phyloP scores from a whole-genome alignment of 768 basidiomycete genomes.

The Hydnum rufescens region DNA sequence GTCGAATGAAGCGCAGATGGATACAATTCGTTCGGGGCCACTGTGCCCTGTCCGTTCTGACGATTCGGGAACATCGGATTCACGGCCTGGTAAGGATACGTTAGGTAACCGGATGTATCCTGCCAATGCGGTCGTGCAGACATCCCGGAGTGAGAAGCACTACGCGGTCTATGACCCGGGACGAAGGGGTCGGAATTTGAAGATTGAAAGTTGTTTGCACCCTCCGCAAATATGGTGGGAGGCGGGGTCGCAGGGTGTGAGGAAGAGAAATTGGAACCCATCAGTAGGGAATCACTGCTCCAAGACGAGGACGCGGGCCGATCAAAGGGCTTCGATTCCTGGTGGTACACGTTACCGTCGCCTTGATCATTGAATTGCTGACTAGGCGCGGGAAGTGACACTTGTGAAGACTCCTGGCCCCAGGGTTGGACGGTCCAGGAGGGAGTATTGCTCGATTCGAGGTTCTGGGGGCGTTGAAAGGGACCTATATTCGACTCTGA shows the following conservation, averaged over 20 bases:
- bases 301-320: conserved; percentile 32
- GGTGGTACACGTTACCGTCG: no score
- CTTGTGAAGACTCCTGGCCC: no score
- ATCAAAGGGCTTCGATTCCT: no score
- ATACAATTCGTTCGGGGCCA: background rate
- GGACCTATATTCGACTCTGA: no score
- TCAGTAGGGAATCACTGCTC: conserved; percentile 18
- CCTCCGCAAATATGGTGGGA: conserved; percentile 29
- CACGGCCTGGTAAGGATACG: background rate
- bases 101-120: background rate
- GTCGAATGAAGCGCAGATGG: background rate
- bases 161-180: conserved; percentile 9
- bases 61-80: background rate
- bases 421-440: no score
- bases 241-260: conserved; percentile 20
- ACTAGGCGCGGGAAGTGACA: no score
- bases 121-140: background rate
- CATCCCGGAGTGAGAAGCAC: conserved; percentile 1
- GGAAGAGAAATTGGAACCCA: background rate
- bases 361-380: no score
- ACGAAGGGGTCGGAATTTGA: conserved; percentile 15
- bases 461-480: no score
- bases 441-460: no score
- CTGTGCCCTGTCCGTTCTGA: background rate
- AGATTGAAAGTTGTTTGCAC: conserved; percentile 1